A percentile compares a stretch with the other conserved stretches of the same genome.
Conservation (phyloP, 1,284 basidiomycete genomes). For the Kwoniella shivajii region DNA sequence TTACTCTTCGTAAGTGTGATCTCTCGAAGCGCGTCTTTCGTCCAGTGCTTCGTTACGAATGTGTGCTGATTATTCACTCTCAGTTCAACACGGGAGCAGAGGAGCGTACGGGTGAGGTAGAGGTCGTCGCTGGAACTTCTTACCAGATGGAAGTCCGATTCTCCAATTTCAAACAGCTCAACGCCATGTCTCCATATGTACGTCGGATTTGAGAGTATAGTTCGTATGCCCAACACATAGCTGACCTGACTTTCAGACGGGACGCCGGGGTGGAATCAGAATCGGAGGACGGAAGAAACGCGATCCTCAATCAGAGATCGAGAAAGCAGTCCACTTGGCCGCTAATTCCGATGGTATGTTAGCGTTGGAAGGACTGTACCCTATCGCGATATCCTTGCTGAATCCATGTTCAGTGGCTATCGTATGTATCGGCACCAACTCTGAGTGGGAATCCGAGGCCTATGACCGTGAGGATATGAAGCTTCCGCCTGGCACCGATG, state of each 20-base stretch:
- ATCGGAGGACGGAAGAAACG: slow-evolving; percentile 15
- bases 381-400: not conserved
- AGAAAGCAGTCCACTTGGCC: slow-evolving; percentile 35
- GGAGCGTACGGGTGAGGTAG: slow-evolving; percentile 12
- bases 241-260: not conserved
- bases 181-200: slow-evolving; percentile 34
- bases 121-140: slow-evolving; percentile 10
- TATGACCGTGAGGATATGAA: slow-evolving; percentile 31
- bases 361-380: too few relatives aligned
- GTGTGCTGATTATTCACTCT: not conserved
- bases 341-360: slow-evolving; percentile 25
- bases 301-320: slow-evolving; percentile 15
- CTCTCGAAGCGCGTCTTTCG: not conserved
- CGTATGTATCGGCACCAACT: slow-evolving; percentile 8
- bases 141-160: slow-evolving; percentile 32
- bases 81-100: slow-evolving; percentile 36
- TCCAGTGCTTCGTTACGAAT: too few relatives aligned
- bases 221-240: not conserved
- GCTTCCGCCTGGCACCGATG: slow-evolving; percentile 22
- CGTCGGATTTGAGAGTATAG: slow-evolving; percentile 2
- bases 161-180: slow-evolving; percentile 38
- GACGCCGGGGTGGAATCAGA: slow-evolving; percentile 17
- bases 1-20: slow-evolving; percentile 29
- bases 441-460: slow-evolving; percentile 41
- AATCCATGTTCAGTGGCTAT: slow-evolving; percentile 29